Percentiles rank a stretch among this genome's conserved stretches.
Evolutionary conservation across 805 yeast genomes (phyloP).

Genomic region (Lipomyces starkeyi): DNA sequence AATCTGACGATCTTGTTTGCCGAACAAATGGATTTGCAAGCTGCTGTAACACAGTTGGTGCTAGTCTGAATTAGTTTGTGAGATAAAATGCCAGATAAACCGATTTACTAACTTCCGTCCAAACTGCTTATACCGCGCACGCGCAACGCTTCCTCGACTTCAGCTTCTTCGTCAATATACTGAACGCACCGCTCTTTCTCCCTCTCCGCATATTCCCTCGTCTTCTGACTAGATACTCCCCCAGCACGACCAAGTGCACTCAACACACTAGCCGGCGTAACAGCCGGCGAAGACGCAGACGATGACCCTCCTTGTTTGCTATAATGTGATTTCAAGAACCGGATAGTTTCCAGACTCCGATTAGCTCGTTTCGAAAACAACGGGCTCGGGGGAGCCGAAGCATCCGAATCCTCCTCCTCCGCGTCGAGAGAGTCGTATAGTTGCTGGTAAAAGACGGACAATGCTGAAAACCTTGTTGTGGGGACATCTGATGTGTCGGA

Average conservation of each 20-base stretch:
- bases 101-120: background rate
- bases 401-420: conserved; percentile 11
- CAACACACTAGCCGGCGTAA: conserved; percentile 21
- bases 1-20: background rate
- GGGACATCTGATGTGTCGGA: background rate
- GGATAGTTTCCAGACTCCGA: conserved; percentile 32
- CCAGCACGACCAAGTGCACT: conserved; percentile 25
- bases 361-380: conserved; percentile 2
- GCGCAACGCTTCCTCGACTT: conserved; percentile 14
- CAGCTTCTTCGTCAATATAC: conserved; percentile 8
- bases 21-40: conserved; percentile 12
- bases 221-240: conserved; percentile 19
- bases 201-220: conserved; percentile 19
- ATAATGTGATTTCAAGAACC: conserved; percentile 25
- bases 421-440: conserved; percentile 16
- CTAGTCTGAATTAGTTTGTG: conserved; percentile 5
- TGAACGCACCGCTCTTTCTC: conserved; percentile 3
- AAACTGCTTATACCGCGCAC: background rate
- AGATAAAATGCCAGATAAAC: background rate
- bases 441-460: conserved; percentile 10
- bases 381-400: conserved; percentile 6
- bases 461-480: conserved; percentile 8
- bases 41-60: conserved; percentile 14
- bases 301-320: conserved; percentile 8
- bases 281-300: conserved; percentile 11